Conservation (phyloP, 2,329 filamentous ascomycete genomes). For the Venturia pyrina region DNA sequence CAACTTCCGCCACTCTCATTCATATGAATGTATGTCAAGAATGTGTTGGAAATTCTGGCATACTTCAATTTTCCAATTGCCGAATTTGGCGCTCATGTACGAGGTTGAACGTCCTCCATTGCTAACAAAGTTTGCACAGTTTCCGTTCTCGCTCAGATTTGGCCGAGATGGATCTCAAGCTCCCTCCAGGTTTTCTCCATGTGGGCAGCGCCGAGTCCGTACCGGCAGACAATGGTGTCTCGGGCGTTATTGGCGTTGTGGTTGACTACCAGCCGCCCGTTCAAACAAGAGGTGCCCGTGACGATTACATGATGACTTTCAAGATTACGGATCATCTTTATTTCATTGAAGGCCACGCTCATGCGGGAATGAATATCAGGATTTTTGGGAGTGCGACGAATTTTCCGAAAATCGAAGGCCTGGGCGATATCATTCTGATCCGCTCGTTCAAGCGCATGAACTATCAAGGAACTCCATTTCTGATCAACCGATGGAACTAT, state of each 20-base stretch:
- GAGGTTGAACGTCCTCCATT: not conserved
- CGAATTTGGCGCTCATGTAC: not conserved
- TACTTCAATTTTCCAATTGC: not conserved
- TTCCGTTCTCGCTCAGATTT: conserved; percentile 11
- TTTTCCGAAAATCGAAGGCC: conserved; percentile 35
- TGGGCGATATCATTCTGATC: conserved; percentile 57
- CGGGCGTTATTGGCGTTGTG: conserved; percentile 62
- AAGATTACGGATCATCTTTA: conserved; percentile 26
- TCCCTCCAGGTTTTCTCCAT: conserved; percentile 35
- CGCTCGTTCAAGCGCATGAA: conserved; percentile 26
- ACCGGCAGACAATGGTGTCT: conserved; percentile 17
- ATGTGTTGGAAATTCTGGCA: not conserved
- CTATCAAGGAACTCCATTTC: conserved; percentile 14
- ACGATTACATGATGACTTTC: conserved; percentile 30
- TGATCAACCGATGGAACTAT: conserved; percentile 14
- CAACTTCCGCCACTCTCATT: too few relatives aligned
- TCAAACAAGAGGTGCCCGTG: conserved; percentile 36
- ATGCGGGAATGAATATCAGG: conserved; percentile 18
- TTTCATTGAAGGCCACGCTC: conserved; percentile 14
- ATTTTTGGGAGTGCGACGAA: conserved; percentile 17
- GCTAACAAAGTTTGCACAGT: not conserved
- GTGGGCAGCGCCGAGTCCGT: conserved; percentile 37
- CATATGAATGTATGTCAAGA: not conserved
- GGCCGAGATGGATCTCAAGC: conserved; percentile 11
- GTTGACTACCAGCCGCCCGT: conserved; percentile 51